phyloP scores from a whole-genome alignment of 148 eudicot species.

The Heliosperma pusillum region DNA sequence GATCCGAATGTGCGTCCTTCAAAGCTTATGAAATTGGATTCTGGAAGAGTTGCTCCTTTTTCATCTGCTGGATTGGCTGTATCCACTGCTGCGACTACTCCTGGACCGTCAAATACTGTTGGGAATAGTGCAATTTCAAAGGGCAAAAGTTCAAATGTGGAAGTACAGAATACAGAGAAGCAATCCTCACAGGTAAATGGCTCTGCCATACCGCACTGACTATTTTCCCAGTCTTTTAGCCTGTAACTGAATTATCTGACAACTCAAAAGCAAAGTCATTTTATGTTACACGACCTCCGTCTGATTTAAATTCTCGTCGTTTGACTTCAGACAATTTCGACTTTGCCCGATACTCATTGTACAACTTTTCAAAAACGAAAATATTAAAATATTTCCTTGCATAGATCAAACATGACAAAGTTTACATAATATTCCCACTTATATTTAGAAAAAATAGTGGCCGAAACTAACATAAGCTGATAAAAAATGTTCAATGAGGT shows the following conservation, averaged over 20 bases:
- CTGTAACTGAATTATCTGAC: background rate
- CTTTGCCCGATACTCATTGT: background rate
- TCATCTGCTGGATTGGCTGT: slow-evolving; percentile 35
- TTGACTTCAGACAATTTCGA: background rate
- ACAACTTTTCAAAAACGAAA: background rate
- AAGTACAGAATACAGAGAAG: slow-evolving; percentile 39
- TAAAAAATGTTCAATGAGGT: too few species aligned
- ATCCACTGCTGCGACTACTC: slow-evolving; percentile 24
- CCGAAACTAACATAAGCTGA: too few species aligned
- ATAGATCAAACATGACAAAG: too few species aligned
- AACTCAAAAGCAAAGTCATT: background rate
- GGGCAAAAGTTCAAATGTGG: slow-evolving; percentile 34
- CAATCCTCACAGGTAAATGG: slow-evolving; percentile 62
- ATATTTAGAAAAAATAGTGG: too few species aligned
- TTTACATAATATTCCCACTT: too few species aligned
- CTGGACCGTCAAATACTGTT: slow-evolving; percentile 35
- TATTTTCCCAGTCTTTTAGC: slow-evolving; percentile 1
- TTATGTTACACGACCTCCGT: background rate
- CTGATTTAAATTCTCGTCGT: background rate
- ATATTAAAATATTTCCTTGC: too few species aligned
- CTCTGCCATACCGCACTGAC: background rate
- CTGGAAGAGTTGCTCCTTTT: slow-evolving; percentile 37
- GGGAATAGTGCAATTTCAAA: slow-evolving; percentile 26
- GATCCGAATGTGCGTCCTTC: slow-evolving; percentile 46
- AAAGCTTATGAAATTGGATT: slow-evolving; percentile 54